These are phyloP conservation scores for Eremochloa ophiuroides DNA, from an alignment of 176 grass and related monocot genomes.

Conservation along the genomic window DNA sequence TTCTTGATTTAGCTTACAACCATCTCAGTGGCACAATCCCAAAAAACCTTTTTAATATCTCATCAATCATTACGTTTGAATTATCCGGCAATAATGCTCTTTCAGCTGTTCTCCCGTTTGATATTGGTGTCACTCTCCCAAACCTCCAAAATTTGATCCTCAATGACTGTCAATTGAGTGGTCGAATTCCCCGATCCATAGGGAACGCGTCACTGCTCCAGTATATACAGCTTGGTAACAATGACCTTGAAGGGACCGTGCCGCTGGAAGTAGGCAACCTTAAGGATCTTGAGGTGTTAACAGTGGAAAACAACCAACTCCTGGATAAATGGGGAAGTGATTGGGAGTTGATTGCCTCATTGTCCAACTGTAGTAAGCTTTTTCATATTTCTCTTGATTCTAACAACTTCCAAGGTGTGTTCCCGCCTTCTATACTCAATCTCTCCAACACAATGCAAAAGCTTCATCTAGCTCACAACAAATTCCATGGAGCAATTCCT, in stretches of 20 bases:
- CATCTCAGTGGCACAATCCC: conserved; percentile 8
- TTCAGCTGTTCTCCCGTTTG: not conserved
- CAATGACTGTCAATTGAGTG: not conserved
- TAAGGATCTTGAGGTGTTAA: conserved; percentile 8
- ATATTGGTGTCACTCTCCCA: not conserved
- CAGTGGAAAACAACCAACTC: not conserved
- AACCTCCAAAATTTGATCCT: conserved; percentile 5
- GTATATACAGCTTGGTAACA: not conserved
- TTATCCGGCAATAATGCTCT: not conserved
- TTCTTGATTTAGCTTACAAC: conserved; percentile 6
- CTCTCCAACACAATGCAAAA: not conserved
- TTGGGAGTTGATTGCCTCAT: not conserved
- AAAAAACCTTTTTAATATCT: not conserved
- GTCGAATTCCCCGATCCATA: conserved; percentile 6
- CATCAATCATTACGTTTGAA: not conserved
- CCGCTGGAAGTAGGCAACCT: conserved; percentile 5
- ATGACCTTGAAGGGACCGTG: conserved; percentile 4
- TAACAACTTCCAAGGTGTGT: conserved; percentile 24
- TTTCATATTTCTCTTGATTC: not conserved
- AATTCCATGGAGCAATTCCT: conserved; percentile 2
- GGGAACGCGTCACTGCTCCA: not conserved
- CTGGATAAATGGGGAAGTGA: too few species aligned
- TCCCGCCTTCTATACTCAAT: not conserved
- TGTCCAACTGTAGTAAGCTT: conserved; percentile 1
- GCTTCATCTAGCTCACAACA: not conserved